These are phyloP conservation scores for Oropetium thomaeum DNA, from an alignment of 176 grass and related monocot species.

Conservation along the genomic window DNA sequence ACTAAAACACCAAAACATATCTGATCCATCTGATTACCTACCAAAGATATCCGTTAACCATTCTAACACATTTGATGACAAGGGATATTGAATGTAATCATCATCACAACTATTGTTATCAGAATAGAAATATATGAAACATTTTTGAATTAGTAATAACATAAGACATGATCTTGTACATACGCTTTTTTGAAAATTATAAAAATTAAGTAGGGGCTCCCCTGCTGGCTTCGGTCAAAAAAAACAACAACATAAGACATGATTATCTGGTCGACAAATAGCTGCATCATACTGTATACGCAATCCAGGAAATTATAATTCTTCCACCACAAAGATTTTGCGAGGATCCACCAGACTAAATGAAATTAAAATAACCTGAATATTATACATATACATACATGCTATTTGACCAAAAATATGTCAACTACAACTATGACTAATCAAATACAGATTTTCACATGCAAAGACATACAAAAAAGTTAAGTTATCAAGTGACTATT, in stretches of 20 bases:
- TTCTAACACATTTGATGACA: background rate
- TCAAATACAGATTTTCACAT: background rate
- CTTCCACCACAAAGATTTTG: background rate
- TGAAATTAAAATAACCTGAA: background rate
- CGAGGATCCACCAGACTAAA: background rate
- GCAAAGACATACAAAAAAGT: background rate
- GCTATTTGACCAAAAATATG: background rate
- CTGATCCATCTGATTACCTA: background rate
- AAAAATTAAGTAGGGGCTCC: no score
- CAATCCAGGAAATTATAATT: background rate
- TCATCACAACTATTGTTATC: background rate
- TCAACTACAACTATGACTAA: background rate
- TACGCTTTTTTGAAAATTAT: no score
- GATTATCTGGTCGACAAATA: background rate
- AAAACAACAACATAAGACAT: background rate
- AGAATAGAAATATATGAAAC: background rate
- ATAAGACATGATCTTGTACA: background rate
- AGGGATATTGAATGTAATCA: background rate
- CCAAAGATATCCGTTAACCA: background rate
- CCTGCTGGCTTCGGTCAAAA: no score
- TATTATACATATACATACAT: background rate
- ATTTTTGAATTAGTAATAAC: background rate
- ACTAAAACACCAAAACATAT: background rate
- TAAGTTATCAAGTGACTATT: conserved; percentile 15
- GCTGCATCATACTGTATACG: background rate